phyloP scores from a whole-genome alignment of 148 eudicot genomes.

The Camellia sinensis region DNA sequence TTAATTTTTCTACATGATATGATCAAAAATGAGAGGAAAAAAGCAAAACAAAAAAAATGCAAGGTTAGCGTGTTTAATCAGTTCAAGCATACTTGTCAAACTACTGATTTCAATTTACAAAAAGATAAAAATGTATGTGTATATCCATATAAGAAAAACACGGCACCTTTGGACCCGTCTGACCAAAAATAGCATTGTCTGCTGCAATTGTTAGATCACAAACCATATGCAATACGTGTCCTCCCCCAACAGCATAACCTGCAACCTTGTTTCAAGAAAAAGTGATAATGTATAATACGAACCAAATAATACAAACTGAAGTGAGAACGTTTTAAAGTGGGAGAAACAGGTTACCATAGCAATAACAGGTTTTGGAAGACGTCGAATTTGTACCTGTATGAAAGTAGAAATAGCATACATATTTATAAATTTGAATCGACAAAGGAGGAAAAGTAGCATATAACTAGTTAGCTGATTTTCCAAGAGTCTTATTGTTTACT shows the following conservation, averaged over 20 bases:
- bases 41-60: background rate
- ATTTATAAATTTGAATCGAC: background rate
- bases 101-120: background rate
- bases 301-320: conserved; percentile 6
- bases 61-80: background rate
- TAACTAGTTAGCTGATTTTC: background rate
- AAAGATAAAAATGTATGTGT: background rate
- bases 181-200: conserved; percentile 93
- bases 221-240: conserved; percentile 92
- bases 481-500: background rate
- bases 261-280: conserved; percentile 61
- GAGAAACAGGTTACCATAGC: conserved; percentile 64
- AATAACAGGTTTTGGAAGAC: conserved; percentile 95
- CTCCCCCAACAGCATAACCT: conserved; percentile 98
- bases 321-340: background rate
- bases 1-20: background rate
- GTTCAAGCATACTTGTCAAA: background rate
- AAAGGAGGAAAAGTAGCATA: background rate
- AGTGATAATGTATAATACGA: background rate
- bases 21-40: background rate
- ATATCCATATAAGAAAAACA: background rate
- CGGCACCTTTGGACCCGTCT: conserved; percentile 90
- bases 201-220: conserved; percentile 98
- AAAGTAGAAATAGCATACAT: background rate
- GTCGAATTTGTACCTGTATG: conserved; percentile 75